A percentile compares a stretch with the other conserved stretches of the same genome.
These are phyloP conservation scores for Amauroascus niger DNA, from an alignment of 2,329 filamentous ascomycete species.

Conservation along the genomic window DNA sequence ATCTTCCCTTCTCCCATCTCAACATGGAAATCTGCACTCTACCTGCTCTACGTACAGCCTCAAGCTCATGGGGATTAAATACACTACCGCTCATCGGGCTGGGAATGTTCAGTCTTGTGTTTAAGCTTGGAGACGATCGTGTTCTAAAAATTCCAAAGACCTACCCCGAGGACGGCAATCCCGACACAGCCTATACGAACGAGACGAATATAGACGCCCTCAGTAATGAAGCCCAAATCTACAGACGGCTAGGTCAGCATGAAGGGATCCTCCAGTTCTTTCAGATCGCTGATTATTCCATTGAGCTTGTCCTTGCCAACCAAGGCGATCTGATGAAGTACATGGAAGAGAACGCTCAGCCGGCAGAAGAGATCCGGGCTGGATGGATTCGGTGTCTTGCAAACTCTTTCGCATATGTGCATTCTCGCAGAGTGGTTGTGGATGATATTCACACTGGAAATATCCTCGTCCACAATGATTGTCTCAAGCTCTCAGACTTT, in stretches of 20 bases:
- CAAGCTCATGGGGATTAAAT: neutral
- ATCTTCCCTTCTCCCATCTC: too few species aligned
- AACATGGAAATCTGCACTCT: too few species aligned
- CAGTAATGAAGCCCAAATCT: neutral
- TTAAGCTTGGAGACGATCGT: neutral
- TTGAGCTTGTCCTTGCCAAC: constrained; percentile 8
- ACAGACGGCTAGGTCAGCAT: constrained; percentile 2
- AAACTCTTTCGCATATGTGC: too few species aligned
- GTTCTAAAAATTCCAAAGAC: constrained; percentile 9
- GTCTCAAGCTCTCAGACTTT: too few species aligned
- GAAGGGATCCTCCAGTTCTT: constrained; percentile 5
- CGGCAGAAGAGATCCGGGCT: neutral
- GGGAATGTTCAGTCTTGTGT: neutral
- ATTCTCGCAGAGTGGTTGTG: too few species aligned
- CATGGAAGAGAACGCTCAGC: constrained; percentile 2
- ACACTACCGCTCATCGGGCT: neutral
- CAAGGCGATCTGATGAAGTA: constrained; percentile 8
- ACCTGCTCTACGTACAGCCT: too few species aligned
- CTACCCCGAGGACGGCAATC: constrained; percentile 4
- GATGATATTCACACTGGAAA: too few species aligned
- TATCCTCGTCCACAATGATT: too few species aligned
- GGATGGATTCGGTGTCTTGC: constrained; percentile 2
- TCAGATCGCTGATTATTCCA: neutral
- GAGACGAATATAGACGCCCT: neutral
- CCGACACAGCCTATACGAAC: constrained; percentile 7